Evolutionary conservation across 768 basidiomycete genomes (phyloP), one percentile per base, ranked within the genome.

Genomic region (Phanerochaete carnosa): DNA sequence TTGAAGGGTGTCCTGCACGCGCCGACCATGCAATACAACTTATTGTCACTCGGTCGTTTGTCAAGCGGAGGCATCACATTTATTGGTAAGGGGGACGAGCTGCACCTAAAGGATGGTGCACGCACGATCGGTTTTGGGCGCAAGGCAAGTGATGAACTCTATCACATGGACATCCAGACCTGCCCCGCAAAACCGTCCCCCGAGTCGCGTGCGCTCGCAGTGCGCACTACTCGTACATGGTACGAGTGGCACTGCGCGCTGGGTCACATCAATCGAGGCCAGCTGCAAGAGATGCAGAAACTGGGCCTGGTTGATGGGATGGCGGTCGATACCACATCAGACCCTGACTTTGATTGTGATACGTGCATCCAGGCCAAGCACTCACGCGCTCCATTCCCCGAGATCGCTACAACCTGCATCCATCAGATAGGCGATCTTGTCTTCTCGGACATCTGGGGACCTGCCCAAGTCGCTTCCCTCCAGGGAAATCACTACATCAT

Each of bases 391-490:
- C 66, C 74, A 0, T 69, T 68, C 12, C 64, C 70, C 11, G 65
- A 73, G 78, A 23, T 79, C 78, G 6, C 70, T 76, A 0, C 71
- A 68, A 0, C 64, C 75, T 0, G 43, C 57, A 6, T 73, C 68
- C 0, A 50, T 65, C 5, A 63, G 67, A 0, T 80, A 60, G 73
- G 78, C 15, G 73, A 73, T 1, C 69, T 75, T 23, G 57, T 81
- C 12, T 73, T 79, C 61, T 64, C 69, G 1, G 76, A 83, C 60
- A 39, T 82, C 0, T 83, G 81, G 79, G 80, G 79, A 25, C 80
- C 78, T 3, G 71, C 77, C 0, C 71, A 68, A 0, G 64, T 75
- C 0, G 45, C 57, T 13, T 74, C 70, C 0, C 56, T 67, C 11
- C 65, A 69, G 1, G 59, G 65, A 2, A 43, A 61, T 13, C 16